A percentile compares a stretch with the other conserved stretches of the same genome.
phyloP scores from a whole-genome alignment of 805 yeast species.

The Saturnispora ahearnii region DNA sequence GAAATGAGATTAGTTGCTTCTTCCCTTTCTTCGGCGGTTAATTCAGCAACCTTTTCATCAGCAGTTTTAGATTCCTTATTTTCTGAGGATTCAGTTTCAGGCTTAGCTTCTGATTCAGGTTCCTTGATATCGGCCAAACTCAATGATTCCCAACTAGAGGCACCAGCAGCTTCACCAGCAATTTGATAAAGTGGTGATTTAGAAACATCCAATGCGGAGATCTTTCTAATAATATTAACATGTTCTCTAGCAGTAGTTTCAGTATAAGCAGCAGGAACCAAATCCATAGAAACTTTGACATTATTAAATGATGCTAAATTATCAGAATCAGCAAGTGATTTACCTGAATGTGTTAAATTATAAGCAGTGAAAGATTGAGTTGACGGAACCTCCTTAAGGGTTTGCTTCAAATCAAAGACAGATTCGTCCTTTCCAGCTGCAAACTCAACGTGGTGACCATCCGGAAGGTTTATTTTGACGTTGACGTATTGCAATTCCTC shows the following conservation, averaged over 20 bases:
- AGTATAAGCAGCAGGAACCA: conserved; percentile 51
- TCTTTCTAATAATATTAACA: conserved; percentile 52
- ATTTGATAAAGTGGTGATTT: conserved; percentile 35
- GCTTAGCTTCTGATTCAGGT: conserved; percentile 10
- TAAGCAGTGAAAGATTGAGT: conserved; percentile 57
- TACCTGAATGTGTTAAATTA: conserved; percentile 33
- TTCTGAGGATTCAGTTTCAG: conserved; percentile 11
- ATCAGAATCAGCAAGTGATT: conserved; percentile 20
- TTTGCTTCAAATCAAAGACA: conserved; percentile 47
- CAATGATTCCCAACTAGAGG: conserved; percentile 37
- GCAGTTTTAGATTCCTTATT: conserved; percentile 11
- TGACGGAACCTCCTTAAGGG: conserved; percentile 47
- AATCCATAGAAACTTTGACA: conserved; percentile 31
- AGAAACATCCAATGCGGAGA: conserved; percentile 41
- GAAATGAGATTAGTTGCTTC: conserved; percentile 16
- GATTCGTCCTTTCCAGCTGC: conserved; percentile 17
- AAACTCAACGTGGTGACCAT: conserved; percentile 2
- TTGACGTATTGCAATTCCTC: conserved; percentile 4
- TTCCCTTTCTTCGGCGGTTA: conserved; percentile 28
- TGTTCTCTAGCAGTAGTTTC: conserved; percentile 55
- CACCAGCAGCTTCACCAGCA: conserved; percentile 38
- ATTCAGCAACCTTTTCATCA: conserved; percentile 17
- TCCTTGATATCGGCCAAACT: conserved; percentile 27
- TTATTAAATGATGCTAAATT: conserved; percentile 14
- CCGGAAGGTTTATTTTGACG: conserved; percentile 11